Base-by-base conservation (phyloP, 352 stramenopile species). In the Phytophthora macrochlamydospora region DNA sequence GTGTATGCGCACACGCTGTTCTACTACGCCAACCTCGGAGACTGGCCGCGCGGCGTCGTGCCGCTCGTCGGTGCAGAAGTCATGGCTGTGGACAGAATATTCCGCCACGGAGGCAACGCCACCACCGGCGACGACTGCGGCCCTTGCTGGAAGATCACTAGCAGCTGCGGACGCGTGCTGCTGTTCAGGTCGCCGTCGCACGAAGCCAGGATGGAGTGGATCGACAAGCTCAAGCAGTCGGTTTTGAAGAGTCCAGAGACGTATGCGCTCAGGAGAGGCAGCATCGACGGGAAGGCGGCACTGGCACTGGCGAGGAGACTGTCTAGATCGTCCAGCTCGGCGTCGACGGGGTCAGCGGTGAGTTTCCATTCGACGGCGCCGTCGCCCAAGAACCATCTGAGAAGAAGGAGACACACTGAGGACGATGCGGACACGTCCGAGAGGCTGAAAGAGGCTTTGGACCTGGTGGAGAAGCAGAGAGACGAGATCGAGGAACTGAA, bases 101-200 rank as follows among this genome's bases (percentile, higher is more conserved):
- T 85, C 60, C 69, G 73, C 30, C 71, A 74, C 46, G 59, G 67
- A 35, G 56, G 64, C 28, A 38, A 30, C 2, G 42, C 52, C 45
- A 37, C 12, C 45, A 51, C 7, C 0, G 73, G 69, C 1, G 83
- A 90, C 12, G 79, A 88, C 18, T 92, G 83, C 28, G 84, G 84
- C 1, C 81, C 81, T 35, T 92, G 84, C 73, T 92, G 81, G 80
- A 91, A 92, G 56, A 14, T 92, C 44, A 91, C 78, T 63, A 88
- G 79, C 7, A 76, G 55, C 32, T 72, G 68, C 9, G 79, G 78
- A 0, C 79, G 84, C 9, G 76, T 89, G 48, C 51, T 92, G 43
- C 71, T 92, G 42, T 92, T 92, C 58, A 82, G 84, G 8, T 74
- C 82, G n/a, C 69, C 73, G 11, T 84, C 78, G 18, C 63, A 74